These are phyloP conservation scores for Astragalus membranaceus DNA, from an alignment of 306 rosid genomes.

Conservation along the genomic window DNA sequence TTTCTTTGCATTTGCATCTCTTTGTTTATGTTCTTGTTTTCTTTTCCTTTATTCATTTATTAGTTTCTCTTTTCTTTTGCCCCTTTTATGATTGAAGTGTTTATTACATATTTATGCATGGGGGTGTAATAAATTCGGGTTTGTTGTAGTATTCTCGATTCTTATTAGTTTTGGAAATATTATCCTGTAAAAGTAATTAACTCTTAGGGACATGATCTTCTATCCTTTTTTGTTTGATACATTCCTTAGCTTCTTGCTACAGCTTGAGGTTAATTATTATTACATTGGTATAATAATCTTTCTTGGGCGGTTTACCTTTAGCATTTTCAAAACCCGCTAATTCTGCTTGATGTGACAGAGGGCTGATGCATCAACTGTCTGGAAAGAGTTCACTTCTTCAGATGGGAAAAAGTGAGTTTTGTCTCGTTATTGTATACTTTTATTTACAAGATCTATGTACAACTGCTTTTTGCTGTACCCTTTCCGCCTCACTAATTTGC, in stretches of 20 bases:
- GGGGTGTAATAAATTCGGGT: background rate
- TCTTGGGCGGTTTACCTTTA: constrained; percentile 11
- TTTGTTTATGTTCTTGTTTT: constrained; percentile 1
- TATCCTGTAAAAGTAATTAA: background rate
- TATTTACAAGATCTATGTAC: background rate
- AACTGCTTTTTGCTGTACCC: constrained; percentile 4
- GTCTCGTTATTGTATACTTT: background rate
- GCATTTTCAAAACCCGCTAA: constrained; percentile 28
- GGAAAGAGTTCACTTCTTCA: constrained; percentile 92
- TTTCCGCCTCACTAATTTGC: background rate
- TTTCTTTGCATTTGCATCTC: constrained; percentile 2
- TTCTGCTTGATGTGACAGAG: constrained; percentile 68
- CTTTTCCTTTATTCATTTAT: background rate
- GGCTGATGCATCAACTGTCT: constrained; percentile 98
- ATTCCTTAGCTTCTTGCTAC: constrained; percentile 2
- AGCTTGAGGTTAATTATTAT: constrained; percentile 12
- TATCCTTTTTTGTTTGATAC: constrained; percentile 5
- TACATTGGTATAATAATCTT: constrained; percentile 15
- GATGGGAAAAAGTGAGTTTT: constrained; percentile 87
- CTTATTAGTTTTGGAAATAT: background rate
- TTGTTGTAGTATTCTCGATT: constrained; percentile 11
- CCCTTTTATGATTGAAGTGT: background rate
- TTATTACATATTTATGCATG: background rate
- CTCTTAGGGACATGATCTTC: constrained; percentile 9
- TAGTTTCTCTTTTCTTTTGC: background rate